Conservation (phyloP, 768 basidiomycete genomes). For the Cyathus striatus region DNA sequence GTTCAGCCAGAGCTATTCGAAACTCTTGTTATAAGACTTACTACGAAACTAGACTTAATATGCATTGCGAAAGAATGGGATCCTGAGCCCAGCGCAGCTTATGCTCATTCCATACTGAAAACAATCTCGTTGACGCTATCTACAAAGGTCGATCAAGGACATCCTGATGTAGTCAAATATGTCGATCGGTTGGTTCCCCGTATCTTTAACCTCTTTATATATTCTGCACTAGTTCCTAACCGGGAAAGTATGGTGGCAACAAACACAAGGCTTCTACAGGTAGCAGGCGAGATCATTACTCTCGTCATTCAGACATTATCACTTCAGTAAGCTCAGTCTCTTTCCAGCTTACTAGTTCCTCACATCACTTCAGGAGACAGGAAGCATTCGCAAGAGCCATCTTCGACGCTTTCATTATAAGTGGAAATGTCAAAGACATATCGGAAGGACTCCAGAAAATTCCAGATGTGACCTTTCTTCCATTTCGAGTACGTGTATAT, state of each 20-base stretch:
- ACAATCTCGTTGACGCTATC: conserved; percentile 60
- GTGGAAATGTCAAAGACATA: conserved; percentile 47
- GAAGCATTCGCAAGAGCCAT: conserved; percentile 45
- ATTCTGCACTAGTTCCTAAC: conserved; percentile 28
- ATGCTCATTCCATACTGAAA: conserved; percentile 77
- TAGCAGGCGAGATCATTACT: conserved; percentile 63
- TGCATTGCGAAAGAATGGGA: conserved; percentile 36
- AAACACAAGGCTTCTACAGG: conserved; percentile 49
- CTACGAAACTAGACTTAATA: conserved; percentile 71
- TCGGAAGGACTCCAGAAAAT: conserved; percentile 54
- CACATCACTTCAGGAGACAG: conserved; percentile 57
- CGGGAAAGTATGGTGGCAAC: conserved; percentile 24
- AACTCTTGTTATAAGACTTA: conserved; percentile 70
- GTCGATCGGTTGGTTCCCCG: conserved; percentile 70
- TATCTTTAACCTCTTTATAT: conserved; percentile 60
- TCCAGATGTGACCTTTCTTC: conserved; percentile 34
- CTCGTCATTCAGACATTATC: conserved; percentile 61
- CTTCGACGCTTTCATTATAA: conserved; percentile 50
- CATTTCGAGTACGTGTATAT: conserved; percentile 42
- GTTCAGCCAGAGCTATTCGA: conserved; percentile 77
- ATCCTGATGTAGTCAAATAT: conserved; percentile 78
- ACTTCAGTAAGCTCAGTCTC: conserved; percentile 49
- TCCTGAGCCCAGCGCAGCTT: conserved; percentile 67
- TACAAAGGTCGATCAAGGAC: conserved; percentile 38
- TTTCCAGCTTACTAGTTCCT: conserved; percentile 1